These are phyloP conservation scores for Colletotrichum sidae DNA, from an alignment of 2,329 filamentous ascomycete species.

Conservation along the genomic window DNA sequence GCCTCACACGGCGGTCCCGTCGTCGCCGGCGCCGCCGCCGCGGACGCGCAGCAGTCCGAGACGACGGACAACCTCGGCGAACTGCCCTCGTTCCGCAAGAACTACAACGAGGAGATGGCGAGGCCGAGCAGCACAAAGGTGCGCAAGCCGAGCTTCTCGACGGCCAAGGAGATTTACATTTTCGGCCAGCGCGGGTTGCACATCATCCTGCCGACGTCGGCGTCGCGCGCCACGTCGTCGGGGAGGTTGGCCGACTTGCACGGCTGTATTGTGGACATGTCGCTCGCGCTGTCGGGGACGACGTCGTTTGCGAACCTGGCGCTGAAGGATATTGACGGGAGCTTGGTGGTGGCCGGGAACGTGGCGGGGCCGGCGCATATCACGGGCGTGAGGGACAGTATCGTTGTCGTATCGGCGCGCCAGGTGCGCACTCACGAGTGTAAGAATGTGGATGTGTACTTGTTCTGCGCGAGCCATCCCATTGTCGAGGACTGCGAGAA, in stretches of 20 bases:
- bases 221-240: constrained; percentile 77
- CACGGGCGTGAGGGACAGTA: constrained; percentile 77
- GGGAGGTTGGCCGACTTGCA: constrained; percentile 78
- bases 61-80: constrained; percentile 49
- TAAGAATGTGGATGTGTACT: constrained; percentile 82
- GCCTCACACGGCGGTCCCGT: constrained; percentile 31
- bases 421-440: constrained; percentile 96
- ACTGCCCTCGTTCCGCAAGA: constrained; percentile 53
- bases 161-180: constrained; percentile 72
- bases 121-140: constrained; percentile 53
- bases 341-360: constrained; percentile 81
- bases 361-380: constrained; percentile 87
- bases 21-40: constrained; percentile 35
- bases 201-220: constrained; percentile 80
- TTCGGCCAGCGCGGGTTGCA: constrained; percentile 75
- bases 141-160: constrained; percentile 73
- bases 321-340: constrained; percentile 76
- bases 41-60: constrained; percentile 39
- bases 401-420: constrained; percentile 83
- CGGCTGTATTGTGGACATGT: constrained; percentile 84
- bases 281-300: constrained; percentile 66
- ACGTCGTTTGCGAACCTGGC: constrained; percentile 76
- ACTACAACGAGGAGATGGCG: constrained; percentile 70
- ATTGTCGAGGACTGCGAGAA: constrained; percentile 91
- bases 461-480: constrained; percentile 83